Base-by-base conservation (phyloP, 345 rosid genomes). In the Arabis alpina region DNA sequence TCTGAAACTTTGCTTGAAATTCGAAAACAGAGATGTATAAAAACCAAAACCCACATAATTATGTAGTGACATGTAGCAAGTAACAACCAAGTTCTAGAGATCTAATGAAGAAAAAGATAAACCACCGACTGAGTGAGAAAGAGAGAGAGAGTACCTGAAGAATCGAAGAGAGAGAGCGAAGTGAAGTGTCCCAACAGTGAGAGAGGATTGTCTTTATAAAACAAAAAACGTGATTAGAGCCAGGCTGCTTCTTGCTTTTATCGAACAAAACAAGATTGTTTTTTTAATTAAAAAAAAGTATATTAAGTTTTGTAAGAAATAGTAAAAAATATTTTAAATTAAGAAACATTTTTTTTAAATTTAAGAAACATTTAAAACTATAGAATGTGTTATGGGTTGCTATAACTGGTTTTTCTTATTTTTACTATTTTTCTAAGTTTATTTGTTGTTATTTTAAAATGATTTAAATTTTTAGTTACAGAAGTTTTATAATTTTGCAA, bases 81-180 rank as follows among this genome's bases (percentile, higher is more conserved):
- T 40, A 55, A 39, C 41, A 30, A 23, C 62, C 25, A 36, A 43
- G 71, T 50, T 42, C 0, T 19, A 64, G 71, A 42, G 66, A 56
- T 76, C 79, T 76, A 49, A 32, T 0, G 15, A 50, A 63, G 5
- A 34, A 47, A 39, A 39, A 49, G 34, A 76, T 39, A 14, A 63
- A 32, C 3, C 15, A 43, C 58, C 10, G 23, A 37, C 34, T 66
- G 68, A 36, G 50, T 58, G 66, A 39, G 59, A 59, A 49, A 19
- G 48, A 61, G 43, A 49, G 24, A 60, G 51, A 54, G 45, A 62
- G 53, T 75, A 75, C 79, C 79, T 75, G 74, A 71, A 61, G 68
- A 64, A 76, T 63, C 60, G 71, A 69, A 6, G 32, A 56, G 48
- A 43, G 27, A 68, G 71, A 54, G 75, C 50, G 56, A 72, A 53